Conservation (phyloP, 176 grass and related monocot genomes). For the Aechmea fasciata region DNA sequence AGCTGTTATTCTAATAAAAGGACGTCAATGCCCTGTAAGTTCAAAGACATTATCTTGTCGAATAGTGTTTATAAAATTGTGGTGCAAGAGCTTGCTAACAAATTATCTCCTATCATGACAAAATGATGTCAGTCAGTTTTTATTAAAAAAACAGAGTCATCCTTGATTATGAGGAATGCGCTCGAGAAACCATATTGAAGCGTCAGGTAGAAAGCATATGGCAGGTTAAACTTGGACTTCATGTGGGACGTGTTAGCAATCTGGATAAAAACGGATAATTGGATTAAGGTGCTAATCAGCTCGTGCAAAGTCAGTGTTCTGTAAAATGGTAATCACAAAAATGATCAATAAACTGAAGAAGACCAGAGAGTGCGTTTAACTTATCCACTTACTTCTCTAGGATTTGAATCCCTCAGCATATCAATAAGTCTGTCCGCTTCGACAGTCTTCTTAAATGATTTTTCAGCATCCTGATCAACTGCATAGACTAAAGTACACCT, state of each 20-base stretch:
- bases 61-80: too few species aligned
- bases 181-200: too few species aligned
- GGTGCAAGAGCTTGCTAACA: background rate
- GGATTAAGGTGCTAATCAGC: background rate
- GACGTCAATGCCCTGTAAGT: too few species aligned
- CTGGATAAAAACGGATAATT: background rate
- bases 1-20: too few species aligned
- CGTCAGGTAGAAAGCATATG: too few species aligned
- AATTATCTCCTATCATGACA: too few species aligned
- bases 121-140: too few species aligned
- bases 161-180: too few species aligned
- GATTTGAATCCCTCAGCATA: slow-evolving; percentile 64
- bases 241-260: too few species aligned
- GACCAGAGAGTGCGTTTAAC: background rate
- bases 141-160: too few species aligned
- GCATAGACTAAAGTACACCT: slow-evolving; percentile 51
- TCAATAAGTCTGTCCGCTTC: slow-evolving; percentile 77
- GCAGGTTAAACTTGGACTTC: too few species aligned
- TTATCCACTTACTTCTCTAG: slow-evolving; percentile 45
- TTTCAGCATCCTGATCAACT: slow-evolving; percentile 48
- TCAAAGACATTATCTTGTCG: too few species aligned
- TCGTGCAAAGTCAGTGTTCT: background rate
- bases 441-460: slow-evolving; percentile 75
- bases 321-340: background rate
- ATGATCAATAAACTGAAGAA: slow-evolving; percentile 3